Evolutionary conservation across 2,329 filamentous ascomycete species (phyloP).

Genomic region (Triangularia verruculosa): DNA sequence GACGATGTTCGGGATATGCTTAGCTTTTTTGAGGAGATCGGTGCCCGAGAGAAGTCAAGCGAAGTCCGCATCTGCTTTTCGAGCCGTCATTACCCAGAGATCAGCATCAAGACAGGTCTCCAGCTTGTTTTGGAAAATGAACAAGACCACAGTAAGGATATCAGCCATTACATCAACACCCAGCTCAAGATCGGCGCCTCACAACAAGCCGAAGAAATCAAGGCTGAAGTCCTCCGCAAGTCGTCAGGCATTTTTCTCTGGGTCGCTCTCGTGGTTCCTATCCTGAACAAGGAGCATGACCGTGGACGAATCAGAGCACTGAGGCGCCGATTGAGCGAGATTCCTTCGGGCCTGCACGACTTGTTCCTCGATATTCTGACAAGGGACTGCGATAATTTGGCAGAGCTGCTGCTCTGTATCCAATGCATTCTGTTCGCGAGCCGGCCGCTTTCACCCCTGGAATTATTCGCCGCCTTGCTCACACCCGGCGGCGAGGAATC

Average conservation of each 20-base stretch:
- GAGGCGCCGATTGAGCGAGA: not conserved
- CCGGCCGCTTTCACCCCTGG: constrained; percentile 35
- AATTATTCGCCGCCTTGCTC: constrained; percentile 21
- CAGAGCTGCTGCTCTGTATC: constrained; percentile 44
- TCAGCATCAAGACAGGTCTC: constrained; percentile 9
- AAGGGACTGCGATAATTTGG: constrained; percentile 40
- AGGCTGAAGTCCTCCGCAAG: constrained; percentile 6
- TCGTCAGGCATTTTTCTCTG: constrained; percentile 23
- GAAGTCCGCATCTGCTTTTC: constrained; percentile 10
- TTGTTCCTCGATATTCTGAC: constrained; percentile 50
- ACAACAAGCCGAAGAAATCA: not conserved
- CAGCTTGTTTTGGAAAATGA: constrained; percentile 13
- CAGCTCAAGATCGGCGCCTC: constrained; percentile 10
- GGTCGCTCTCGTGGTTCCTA: constrained; percentile 20
- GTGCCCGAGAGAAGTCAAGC: not conserved
- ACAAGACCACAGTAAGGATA: constrained; percentile 15
- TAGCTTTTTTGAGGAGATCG: constrained; percentile 12
- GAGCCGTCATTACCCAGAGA: constrained; percentile 22
- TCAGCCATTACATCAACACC: constrained; percentile 14
- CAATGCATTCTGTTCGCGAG: constrained; percentile 53
- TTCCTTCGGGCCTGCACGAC: constrained; percentile 28
- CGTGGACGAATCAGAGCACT: too few species aligned
- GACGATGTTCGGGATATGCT: constrained; percentile 17
- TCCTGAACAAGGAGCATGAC: constrained; percentile 17
- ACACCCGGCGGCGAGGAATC: too few species aligned